A percentile compares a stretch with the other conserved stretches of the same genome.
Evolutionary conservation across 805 yeast species (phyloP).

Genomic region (Ogataea henricii): DNA sequence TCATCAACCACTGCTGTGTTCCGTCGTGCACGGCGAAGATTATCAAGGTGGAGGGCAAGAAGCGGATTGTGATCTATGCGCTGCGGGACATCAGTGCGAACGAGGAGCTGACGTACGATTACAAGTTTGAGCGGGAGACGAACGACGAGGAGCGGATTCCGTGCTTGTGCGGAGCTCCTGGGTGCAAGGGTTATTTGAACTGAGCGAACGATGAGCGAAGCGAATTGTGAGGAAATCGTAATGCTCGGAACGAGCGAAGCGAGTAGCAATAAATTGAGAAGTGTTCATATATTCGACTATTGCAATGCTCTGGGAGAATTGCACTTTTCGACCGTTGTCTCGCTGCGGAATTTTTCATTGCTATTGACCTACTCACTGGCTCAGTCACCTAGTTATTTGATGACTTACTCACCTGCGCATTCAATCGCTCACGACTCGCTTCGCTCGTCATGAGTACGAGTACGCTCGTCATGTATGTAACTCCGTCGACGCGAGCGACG

Average conservation of each 20-base stretch:
- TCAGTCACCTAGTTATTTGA: no score
- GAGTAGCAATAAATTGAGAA: no score
- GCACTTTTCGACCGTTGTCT: no score
- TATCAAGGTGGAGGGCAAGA: slow-evolving; percentile 90
- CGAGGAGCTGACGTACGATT: slow-evolving; percentile 94
- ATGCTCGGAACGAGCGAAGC: no score
- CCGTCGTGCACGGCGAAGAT: slow-evolving; percentile 98
- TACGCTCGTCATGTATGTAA: no score
- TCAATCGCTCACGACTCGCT: background rate
- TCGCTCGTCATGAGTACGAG: background rate
- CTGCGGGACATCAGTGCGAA: slow-evolving; percentile 82
- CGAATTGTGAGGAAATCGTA: no score
- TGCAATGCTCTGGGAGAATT: no score
- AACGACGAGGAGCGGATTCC: slow-evolving; percentile 85
- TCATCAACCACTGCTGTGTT: slow-evolving; percentile 95
- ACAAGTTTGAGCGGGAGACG: slow-evolving; percentile 89
- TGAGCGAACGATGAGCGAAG: slow-evolving; percentile 31
- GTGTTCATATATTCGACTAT: no score
- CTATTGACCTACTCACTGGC: no score
- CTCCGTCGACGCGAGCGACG: background rate
- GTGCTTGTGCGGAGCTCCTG: slow-evolving; percentile 94
- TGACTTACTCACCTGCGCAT: background rate
- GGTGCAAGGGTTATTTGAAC: slow-evolving; percentile 90
- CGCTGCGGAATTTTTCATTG: no score
- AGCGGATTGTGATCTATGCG: slow-evolving; percentile 94